Base-by-base conservation (phyloP, 495 filamentous ascomycete genomes). In the Rhypophila decipiens region DNA sequence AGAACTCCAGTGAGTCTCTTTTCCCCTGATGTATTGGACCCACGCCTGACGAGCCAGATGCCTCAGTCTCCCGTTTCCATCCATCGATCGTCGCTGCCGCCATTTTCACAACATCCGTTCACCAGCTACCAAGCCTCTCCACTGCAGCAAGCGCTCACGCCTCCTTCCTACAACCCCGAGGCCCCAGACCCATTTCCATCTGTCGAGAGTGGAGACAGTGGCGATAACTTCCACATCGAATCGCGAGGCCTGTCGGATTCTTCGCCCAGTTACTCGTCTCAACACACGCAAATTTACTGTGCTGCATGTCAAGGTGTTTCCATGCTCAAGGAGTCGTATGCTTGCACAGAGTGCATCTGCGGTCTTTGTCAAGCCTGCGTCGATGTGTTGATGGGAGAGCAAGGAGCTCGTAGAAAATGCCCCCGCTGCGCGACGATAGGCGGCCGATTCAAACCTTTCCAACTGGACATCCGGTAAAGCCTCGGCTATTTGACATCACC, bases 261-360 rank as follows among this genome's bases (percentile, higher is more conserved):
- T 9, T 79, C 76, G 2, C 77, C 77, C 11, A 72, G 60, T 50
- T 78, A 71, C 52, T 70, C 71, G 24, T 72, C 73, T 3, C 76
- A 74, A 61, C 82, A 67, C 46, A 83, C 91, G 13, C 85, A 93
- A 53, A 91, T 95, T 15, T 95, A 89, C 56, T 96, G 90, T 62
- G 86, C 90, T 0, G 79, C 80, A 15, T 96, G 90, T 60, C 83
- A 84, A 50, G 78, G 82, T 17, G 64, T 85, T 3, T 88, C 83
- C 49, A 64, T 84, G 2, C 65, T 96, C 37, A 82, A 80, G 48
- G 84, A 90, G 47, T 88, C 85, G 24, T 96, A 86, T 59, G 90
- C 90, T 11, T 96, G 90, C 65, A 95, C 89, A 0, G 89, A 95
- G 60, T 96, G 90, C 61, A 95, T 96, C 42, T 93, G 87, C 59